A percentile compares a stretch with the other conserved stretches of the same genome.
Conservation (phyloP, 441 rosid genomes). For the Brassica hybrid region DNA sequence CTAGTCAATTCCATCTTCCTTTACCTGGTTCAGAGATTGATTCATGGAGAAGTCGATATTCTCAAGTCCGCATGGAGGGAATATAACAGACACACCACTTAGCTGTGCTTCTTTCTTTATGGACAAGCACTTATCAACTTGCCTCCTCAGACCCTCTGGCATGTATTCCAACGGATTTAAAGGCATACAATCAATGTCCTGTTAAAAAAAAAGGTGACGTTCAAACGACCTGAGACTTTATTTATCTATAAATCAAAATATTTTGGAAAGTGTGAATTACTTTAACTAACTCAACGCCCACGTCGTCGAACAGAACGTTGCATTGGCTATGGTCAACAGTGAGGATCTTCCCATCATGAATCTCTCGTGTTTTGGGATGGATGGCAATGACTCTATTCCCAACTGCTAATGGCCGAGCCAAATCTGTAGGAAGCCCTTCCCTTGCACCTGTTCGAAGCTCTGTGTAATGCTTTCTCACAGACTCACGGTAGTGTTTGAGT, state of each 20-base stretch:
- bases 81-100: conserved; percentile 53
- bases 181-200: conserved; percentile 99
- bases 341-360: conserved; percentile 90
- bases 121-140: conserved; percentile 51
- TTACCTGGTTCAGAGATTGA: conserved; percentile 53
- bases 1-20: conserved; percentile 33
- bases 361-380: conserved; percentile 93
- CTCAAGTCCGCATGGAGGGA: conserved; percentile 56
- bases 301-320: conserved; percentile 86
- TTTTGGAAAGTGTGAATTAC: conserved; percentile 50
- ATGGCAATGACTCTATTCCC: conserved; percentile 90
- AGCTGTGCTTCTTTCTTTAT: conserved; percentile 56
- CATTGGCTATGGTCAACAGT: conserved; percentile 87
- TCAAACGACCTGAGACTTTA: conserved; percentile 22
- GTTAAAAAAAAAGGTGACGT: conserved; percentile 30
- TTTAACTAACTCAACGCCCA: conserved; percentile 90
- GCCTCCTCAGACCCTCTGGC: conserved; percentile 89
- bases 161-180: conserved; percentile 79
- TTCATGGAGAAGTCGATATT: conserved; percentile 48
- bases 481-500: conserved; percentile 84
- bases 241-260: conserved; percentile 14
- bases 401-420: conserved; percentile 92
- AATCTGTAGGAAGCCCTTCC: conserved; percentile 96
- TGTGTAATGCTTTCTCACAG: conserved; percentile 87
- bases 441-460: conserved; percentile 74